Evolutionary conservation across 441 rosid genomes (phyloP).

Genomic region (Brassica balearica): DNA sequence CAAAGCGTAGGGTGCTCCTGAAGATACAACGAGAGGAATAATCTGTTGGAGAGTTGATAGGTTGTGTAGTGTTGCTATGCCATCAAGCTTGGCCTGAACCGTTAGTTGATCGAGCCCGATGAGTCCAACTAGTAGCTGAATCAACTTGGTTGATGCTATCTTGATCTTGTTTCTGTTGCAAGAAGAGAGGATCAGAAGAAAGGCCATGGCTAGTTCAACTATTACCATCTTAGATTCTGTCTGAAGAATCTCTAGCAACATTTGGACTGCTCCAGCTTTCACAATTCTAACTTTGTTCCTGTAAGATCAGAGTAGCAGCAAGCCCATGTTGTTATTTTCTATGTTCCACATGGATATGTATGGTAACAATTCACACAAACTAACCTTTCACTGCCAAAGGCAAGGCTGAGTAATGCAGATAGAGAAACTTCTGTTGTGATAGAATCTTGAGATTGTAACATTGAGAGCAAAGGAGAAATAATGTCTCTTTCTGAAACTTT

Average conservation of each 20-base stretch:
- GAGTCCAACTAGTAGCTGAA: conserved; percentile 53
- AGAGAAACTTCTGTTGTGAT: conserved; percentile 74
- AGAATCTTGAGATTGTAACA: conserved; percentile 68
- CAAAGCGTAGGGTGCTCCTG: conserved; percentile 55
- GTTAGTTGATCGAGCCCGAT: conserved; percentile 40
- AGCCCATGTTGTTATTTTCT: not conserved
- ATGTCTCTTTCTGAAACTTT: conserved; percentile 71
- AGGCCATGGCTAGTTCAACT: conserved; percentile 62
- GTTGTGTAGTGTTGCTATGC: conserved; percentile 73
- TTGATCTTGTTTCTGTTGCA: conserved; percentile 64
- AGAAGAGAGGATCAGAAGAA: conserved; percentile 73
- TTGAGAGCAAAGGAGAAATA: conserved; percentile 66
- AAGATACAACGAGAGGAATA: conserved; percentile 58
- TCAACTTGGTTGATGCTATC: conserved; percentile 64
- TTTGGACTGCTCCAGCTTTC: conserved; percentile 65
- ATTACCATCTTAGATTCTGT: conserved; percentile 48
- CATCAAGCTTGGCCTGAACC: conserved; percentile 62
- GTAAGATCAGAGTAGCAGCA: conserved; percentile 22
- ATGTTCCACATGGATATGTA: not conserved
- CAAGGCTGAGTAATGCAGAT: conserved; percentile 74
- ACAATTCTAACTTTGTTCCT: conserved; percentile 80
- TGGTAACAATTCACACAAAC: conserved; percentile 19
- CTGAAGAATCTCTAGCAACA: conserved; percentile 62
- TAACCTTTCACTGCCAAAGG: conserved; percentile 89
- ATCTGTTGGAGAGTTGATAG: conserved; percentile 71